Percentiles rank a stretch among this genome's conserved stretches.
Conservation (phyloP, 805 yeast species). For the Suhomyces vadensis region DNA sequence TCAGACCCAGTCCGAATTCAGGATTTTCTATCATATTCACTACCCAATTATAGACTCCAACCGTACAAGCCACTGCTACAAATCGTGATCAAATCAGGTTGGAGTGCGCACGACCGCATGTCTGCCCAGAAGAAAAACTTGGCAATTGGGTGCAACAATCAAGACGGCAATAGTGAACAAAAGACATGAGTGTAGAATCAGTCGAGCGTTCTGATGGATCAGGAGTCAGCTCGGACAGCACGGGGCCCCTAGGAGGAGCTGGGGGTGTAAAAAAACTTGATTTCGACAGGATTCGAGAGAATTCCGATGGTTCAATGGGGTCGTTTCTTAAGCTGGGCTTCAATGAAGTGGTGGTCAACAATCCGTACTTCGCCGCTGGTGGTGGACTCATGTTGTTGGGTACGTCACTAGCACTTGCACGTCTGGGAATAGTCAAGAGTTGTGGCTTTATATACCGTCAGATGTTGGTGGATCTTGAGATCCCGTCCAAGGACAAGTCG, state of each 20-base stretch:
- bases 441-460: constrained; percentile 76
- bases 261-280: constrained; percentile 24
- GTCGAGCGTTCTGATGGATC: not conserved
- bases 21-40: not conserved
- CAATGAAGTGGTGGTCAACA: constrained; percentile 58
- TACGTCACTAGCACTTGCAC: constrained; percentile 76
- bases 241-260: constrained; percentile 6
- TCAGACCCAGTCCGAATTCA: constrained; percentile 4
- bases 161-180: too few relatives aligned
- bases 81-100: constrained; percentile 3
- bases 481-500: constrained; percentile 89
- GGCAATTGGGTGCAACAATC: not conserved
- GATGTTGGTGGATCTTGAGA: constrained; percentile 86
- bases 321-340: constrained; percentile 42
- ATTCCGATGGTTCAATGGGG: constrained; percentile 39
- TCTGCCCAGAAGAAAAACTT: constrained; percentile 2
- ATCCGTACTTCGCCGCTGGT: constrained; percentile 98
- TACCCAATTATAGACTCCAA: not conserved
- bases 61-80: not conserved
- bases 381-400: constrained; percentile 96
- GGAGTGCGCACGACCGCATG: constrained; percentile 2
- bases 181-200: not conserved
- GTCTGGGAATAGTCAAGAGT: constrained; percentile 64
- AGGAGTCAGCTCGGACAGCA: not conserved
- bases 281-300: constrained; percentile 34